A percentile compares a stretch with the other conserved stretches of the same genome.
phyloP scores from a whole-genome alignment of 495 filamentous ascomycete genomes.

The Trichoderma virens region DNA sequence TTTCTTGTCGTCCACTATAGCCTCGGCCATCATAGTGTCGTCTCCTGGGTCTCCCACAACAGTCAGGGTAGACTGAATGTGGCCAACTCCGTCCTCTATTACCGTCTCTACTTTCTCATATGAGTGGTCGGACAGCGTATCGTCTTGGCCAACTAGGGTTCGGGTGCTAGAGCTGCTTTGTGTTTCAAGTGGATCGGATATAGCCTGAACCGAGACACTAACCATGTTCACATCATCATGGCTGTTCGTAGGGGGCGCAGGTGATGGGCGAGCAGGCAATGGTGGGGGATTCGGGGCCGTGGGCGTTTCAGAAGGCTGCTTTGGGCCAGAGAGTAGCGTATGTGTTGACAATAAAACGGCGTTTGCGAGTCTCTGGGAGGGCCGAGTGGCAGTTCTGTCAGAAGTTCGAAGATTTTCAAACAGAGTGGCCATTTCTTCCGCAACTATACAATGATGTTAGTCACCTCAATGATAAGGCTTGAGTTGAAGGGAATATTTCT shows the following conservation, averaged over 20 bases:
- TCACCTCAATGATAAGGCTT: neutral
- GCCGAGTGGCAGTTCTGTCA: constrained; percentile 47
- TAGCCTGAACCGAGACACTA: constrained; percentile 20
- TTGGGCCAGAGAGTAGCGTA: constrained; percentile 27
- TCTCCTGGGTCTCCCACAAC: neutral
- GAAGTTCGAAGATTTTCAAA: constrained; percentile 64
- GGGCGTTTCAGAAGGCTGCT: constrained; percentile 21
- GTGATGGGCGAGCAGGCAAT: constrained; percentile 25
- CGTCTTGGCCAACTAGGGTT: constrained; percentile 35
- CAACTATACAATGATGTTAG: neutral
- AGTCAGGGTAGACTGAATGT: neutral
- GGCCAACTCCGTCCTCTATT: neutral
- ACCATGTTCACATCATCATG: constrained; percentile 13
- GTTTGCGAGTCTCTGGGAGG: constrained; percentile 72
- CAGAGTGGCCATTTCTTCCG: constrained; percentile 52
- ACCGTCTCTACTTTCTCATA: constrained; percentile 10
- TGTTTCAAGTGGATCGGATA: constrained; percentile 14
- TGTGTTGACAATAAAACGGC: constrained; percentile 43
- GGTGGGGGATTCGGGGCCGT: constrained; percentile 21
- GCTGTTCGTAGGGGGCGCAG: constrained; percentile 14
- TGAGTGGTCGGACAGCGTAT: constrained; percentile 17
- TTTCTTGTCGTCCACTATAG: neutral
- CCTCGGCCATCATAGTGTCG: constrained; percentile 8
- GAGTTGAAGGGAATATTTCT: too few species aligned
- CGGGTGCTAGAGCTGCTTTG: constrained; percentile 20